Evolutionary conservation across 352 stramenopile genomes (phyloP).

Genomic region (Globisporangium okanoganense): DNA sequence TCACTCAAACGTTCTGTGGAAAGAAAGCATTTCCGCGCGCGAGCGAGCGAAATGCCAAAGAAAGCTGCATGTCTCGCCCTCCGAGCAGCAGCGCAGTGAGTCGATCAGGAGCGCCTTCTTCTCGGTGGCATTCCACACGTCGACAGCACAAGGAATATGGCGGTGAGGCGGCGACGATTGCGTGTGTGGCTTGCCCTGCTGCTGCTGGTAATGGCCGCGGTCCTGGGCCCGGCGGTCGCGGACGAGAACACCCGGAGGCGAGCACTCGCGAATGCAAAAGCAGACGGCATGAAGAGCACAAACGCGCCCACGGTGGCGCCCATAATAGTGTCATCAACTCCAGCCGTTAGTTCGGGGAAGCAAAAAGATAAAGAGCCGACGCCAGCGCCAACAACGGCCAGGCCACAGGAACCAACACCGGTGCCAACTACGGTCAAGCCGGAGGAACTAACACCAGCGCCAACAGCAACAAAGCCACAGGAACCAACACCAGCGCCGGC

Average conservation of each 20-base stretch:
- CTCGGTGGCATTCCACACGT: neutral
- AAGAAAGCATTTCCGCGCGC: neutral
- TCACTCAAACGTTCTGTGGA: slow-evolving; percentile 6
- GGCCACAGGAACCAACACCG: neutral
- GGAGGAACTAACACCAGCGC: neutral
- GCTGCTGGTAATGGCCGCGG: neutral
- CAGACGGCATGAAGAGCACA: neutral
- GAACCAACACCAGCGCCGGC: neutral
- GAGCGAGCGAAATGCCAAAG: too few relatives aligned
- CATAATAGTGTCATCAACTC: neutral
- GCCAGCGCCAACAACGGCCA: too few relatives aligned
- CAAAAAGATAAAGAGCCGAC: neutral
- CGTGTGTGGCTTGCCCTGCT: neutral
- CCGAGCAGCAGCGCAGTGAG: too few relatives aligned
- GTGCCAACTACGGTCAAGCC: too few relatives aligned
- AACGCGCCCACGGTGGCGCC: neutral
- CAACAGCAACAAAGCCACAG: neutral
- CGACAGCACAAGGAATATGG: neutral
- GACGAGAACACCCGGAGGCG: neutral
- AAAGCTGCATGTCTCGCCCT: neutral
- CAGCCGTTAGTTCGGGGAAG: neutral
- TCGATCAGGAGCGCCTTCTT: neutral
- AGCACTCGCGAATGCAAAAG: neutral
- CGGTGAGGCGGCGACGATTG: neutral
- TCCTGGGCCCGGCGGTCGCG: neutral